These are phyloP conservation scores for Podaxis pistillaris DNA, from an alignment of 768 basidiomycete species.

Conservation along the genomic window DNA sequence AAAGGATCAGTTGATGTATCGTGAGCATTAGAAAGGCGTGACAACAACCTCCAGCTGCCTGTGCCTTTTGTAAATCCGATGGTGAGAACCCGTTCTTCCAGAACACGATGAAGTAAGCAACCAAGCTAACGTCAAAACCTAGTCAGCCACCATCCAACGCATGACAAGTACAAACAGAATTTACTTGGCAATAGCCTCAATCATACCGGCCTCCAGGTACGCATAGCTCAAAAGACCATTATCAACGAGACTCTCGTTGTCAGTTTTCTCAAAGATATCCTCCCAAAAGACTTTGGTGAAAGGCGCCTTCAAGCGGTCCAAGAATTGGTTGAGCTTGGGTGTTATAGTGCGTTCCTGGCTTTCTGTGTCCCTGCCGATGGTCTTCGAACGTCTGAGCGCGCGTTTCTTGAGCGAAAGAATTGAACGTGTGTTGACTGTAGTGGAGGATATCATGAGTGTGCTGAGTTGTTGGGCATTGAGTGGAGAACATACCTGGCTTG, in stretches of 20 bases:
- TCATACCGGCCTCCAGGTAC: constrained; percentile 63
- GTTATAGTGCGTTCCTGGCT: constrained; percentile 42
- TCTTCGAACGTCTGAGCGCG: constrained; percentile 56
- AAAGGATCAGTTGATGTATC: background rate
- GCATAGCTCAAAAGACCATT: constrained; percentile 61
- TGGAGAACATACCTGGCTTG: constrained; percentile 48
- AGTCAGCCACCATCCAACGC: background rate
- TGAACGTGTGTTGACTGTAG: constrained; percentile 53
- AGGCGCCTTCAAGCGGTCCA: constrained; percentile 43
- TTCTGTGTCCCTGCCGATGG: constrained; percentile 52
- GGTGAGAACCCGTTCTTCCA: constrained; percentile 62
- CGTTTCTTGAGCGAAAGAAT: constrained; percentile 52
- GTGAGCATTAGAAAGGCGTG: background rate
- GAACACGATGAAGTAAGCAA: constrained; percentile 68
- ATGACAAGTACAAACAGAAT: constrained; percentile 19
- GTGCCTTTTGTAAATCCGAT: constrained; percentile 49
- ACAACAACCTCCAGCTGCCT: constrained; percentile 36
- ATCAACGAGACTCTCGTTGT: constrained; percentile 63
- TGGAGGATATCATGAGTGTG: background rate
- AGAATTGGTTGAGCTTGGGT: constrained; percentile 35
- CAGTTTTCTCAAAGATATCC: constrained; percentile 48
- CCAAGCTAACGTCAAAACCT: constrained; percentile 35
- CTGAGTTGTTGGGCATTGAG: background rate
- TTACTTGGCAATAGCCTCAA: constrained; percentile 57
- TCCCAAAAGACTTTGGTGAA: constrained; percentile 63